Evolutionary conservation across 257 asterid genomes (phyloP).

Genomic region (Penstemon newberryi): DNA sequence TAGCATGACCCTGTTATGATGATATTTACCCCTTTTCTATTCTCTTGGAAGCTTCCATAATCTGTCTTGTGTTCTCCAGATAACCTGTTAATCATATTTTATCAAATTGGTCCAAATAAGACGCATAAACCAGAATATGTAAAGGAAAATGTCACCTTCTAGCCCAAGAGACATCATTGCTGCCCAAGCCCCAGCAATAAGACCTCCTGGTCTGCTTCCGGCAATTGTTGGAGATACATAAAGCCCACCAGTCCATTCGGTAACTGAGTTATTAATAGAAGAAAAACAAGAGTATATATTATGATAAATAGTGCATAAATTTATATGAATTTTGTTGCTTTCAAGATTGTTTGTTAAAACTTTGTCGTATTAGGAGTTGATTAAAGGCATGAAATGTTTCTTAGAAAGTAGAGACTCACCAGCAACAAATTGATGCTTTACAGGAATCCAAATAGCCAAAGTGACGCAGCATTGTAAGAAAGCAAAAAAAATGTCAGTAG

Average conservation of each 20-base stretch:
- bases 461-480: constrained; percentile 37
- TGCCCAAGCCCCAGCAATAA: constrained; percentile 99
- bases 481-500: constrained; percentile 25
- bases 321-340: background rate
- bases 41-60: constrained; percentile 94
- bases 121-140: constrained; percentile 15
- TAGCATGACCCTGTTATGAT: constrained; percentile 11
- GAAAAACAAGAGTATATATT: background rate
- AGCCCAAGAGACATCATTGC: constrained; percentile 96
- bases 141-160: constrained; percentile 57
- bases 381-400: constrained; percentile 15
- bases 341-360: background rate
- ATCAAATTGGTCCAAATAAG: constrained; percentile 24
- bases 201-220: constrained; percentile 97
- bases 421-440: constrained; percentile 96
- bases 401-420: constrained; percentile 56
- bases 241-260: constrained; percentile 99
- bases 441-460: constrained; percentile 37
- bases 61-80: constrained; percentile 76
- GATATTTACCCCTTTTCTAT: constrained; percentile 74
- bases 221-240: constrained; percentile 93
- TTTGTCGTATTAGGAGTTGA: constrained; percentile 6
- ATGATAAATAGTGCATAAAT: background rate
- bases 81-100: constrained; percentile 54
- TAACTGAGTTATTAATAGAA: constrained; percentile 47